Evolutionary conservation across 1,284 basidiomycete species (phyloP), one percentile per base, ranked within the genome.

Genomic region (Cryptococcus wingfieldii): DNA sequence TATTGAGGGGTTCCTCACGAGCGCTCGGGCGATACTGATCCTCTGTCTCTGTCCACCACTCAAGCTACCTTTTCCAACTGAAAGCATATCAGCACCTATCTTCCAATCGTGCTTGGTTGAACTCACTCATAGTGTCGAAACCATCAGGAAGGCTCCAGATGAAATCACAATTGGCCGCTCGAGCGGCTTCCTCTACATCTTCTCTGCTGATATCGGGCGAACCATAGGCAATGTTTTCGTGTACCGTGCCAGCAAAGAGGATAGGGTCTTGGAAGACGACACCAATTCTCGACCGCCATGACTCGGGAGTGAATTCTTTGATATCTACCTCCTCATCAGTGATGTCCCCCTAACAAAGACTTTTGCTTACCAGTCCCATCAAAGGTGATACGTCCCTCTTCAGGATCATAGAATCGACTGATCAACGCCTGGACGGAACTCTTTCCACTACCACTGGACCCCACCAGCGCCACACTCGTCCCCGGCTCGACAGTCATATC

Each of bases 331-430:
- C 19, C 12, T 41, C 31, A 23, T 49, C 45, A 34, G 13, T 49
- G 10, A 14, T 48, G 8, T 16, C 18, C 27, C 31, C 12, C 6
- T 13, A 38, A 23, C 43, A n/a, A 16, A 44, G 3, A 28, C 31
- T 10, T 27, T 16, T 4, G 60, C 77, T 51, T 57, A 87, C 92
- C 90, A 79, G 87, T 83, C 3, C 90, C 91, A 69, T 94, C 88
- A 63, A 88, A 92, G 0, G 86, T 86, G 49, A 98, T 83, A 52
- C 81, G 83, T 0, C 96, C 96, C 38, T 81, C 77, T 27, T 86
- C 79, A 0, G 95, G 94, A 70, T 98, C 94, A 74, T 98, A 98
- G 79, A 90, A 98, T 49, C 94, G 82, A 60, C 95, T 80, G 49
- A 98, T 81, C 8, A 98, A 81, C 9, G 88, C 86, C 68, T 95